phyloP scores from a whole-genome alignment of 495 filamentous ascomycete genomes.

The Podospora australis region DNA sequence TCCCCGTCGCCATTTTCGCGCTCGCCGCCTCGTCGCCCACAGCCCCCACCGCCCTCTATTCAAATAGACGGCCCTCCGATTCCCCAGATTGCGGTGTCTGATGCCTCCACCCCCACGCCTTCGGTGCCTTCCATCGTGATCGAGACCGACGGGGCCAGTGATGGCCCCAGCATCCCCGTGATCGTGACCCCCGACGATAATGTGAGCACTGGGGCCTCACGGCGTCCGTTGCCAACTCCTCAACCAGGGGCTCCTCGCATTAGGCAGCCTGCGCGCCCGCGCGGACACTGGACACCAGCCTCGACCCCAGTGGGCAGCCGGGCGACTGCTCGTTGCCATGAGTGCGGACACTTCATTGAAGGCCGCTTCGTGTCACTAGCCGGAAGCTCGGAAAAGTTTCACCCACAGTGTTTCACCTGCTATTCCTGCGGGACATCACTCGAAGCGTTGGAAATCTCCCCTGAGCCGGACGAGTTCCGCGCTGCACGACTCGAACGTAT shows the following conservation, averaged over 20 bases:
- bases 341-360: constrained; percentile 76
- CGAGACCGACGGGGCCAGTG: constrained; percentile 29
- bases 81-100: constrained; percentile 25
- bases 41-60: constrained; percentile 32
- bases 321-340: constrained; percentile 72
- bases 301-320: constrained; percentile 43
- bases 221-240: constrained; percentile 36
- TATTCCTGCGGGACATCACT: constrained; percentile 80
- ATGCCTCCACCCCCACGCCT: constrained; percentile 20
- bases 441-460: constrained; percentile 92
- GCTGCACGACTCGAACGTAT: constrained; percentile 65
- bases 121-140: constrained; percentile 39
- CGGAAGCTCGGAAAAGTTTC: constrained; percentile 62
- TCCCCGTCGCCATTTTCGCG: constrained; percentile 28
- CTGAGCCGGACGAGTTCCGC: constrained; percentile 70
- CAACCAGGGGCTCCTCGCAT: constrained; percentile 26
- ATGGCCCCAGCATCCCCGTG: constrained; percentile 37
- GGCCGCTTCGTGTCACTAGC: constrained; percentile 85
- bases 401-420: constrained; percentile 89
- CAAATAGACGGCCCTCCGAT: constrained; percentile 29
- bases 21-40: constrained; percentile 25
- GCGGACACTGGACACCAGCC: constrained; percentile 44
- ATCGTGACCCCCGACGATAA: constrained; percentile 38
- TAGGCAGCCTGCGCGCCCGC: constrained; percentile 32
- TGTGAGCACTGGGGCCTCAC: constrained; percentile 18